These are phyloP conservation scores for Rhizopogon sp. DNA, from an alignment of 768 basidiomycete genomes.

Conservation along the genomic window DNA sequence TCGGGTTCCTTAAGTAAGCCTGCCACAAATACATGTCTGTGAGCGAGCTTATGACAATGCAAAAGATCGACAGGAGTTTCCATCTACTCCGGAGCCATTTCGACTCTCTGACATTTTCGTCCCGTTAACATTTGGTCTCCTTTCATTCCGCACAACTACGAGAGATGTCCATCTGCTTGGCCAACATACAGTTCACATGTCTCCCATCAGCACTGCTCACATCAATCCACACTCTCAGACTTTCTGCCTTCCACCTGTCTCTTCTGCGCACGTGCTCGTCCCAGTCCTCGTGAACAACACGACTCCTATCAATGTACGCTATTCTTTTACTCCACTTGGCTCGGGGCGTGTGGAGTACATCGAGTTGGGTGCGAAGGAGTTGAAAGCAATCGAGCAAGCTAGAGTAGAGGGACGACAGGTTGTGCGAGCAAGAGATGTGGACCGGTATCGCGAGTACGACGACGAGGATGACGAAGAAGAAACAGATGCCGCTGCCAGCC, in stretches of 20 bases:
- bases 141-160: conserved; percentile 32
- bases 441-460: conserved; percentile 68
- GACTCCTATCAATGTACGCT: conserved; percentile 61
- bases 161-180: conserved; percentile 68
- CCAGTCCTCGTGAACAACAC: conserved; percentile 92
- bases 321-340: conserved; percentile 64
- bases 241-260: conserved; percentile 64
- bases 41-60: conserved; percentile 5
- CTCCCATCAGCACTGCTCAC: conserved; percentile 89
- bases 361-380: conserved; percentile 57
- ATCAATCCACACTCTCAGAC: conserved; percentile 73
- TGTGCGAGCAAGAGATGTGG: conserved; percentile 31
- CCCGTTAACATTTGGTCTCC: conserved; percentile 45
- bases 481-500: conserved; percentile 31
- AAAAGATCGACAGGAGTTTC: conserved; percentile 32
- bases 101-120: conserved; percentile 45
- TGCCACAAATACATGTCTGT: not conserved
- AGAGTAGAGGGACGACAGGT: conserved; percentile 49
- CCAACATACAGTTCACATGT: conserved; percentile 88
- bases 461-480: conserved; percentile 46
- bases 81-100: conserved; percentile 41
- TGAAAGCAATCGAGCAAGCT: conserved; percentile 61
- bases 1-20: conserved; percentile 27
- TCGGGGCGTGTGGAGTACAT: conserved; percentile 45
- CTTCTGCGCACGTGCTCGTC: conserved; percentile 54